Evolutionary conservation across 148 eudicot genomes (phyloP).

Genomic region (Vaccinium vitisidaea): DNA sequence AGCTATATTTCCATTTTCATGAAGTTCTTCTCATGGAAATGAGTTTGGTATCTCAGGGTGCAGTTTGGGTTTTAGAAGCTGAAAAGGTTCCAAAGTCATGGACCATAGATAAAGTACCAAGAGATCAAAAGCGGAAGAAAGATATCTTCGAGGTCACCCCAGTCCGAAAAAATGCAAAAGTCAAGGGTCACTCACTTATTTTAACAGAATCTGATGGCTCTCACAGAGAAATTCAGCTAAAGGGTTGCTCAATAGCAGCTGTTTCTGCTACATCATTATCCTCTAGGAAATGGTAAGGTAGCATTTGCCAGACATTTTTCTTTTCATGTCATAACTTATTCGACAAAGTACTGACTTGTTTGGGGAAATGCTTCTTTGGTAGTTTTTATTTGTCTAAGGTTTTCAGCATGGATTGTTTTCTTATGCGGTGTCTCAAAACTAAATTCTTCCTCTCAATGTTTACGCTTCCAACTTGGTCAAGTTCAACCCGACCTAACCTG

Average conservation of each 20-base stretch:
- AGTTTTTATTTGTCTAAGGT: neutral
- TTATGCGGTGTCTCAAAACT: neutral
- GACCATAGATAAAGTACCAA: conserved; percentile 31
- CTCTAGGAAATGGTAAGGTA: conserved; percentile 77
- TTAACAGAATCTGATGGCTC: conserved; percentile 69
- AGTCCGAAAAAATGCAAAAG: conserved; percentile 60
- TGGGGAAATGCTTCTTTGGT: neutral
- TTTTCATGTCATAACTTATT: conserved; percentile 6
- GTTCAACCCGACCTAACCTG: neutral
- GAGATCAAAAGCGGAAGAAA: conserved; percentile 51
- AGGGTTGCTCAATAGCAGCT: conserved; percentile 68
- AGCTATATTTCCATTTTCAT: neutral
- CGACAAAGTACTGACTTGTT: neutral
- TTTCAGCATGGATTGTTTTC: neutral
- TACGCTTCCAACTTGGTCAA: conserved; percentile 1
- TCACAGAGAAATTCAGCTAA: conserved; percentile 48
- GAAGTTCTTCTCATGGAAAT: neutral
- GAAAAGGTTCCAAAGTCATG: conserved; percentile 56
- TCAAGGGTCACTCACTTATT: conserved; percentile 62
- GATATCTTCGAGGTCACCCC: conserved; percentile 79
- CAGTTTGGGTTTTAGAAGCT: conserved; percentile 74
- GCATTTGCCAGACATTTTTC: conserved; percentile 8
- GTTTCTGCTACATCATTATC: conserved; percentile 77
- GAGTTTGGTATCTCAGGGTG: conserved; percentile 51
- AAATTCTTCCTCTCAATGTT: neutral